Conservation (phyloP, 331 rosid genomes). For the Rosa hybrid region DNA sequence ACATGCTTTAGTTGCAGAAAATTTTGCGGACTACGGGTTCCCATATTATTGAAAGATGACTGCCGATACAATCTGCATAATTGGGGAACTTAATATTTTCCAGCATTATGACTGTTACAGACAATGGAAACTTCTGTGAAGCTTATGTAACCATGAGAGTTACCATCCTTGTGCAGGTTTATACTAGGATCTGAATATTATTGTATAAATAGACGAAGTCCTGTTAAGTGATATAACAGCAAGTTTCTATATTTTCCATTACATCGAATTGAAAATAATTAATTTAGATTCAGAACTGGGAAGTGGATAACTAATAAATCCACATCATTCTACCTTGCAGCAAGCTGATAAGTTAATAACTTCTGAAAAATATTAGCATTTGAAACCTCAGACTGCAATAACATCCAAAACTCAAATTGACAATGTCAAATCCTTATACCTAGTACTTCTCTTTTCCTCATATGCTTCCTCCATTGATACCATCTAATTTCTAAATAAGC, state of each 20-base stretch:
- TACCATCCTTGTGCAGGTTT: slow-evolving; percentile 6
- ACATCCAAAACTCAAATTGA: background rate
- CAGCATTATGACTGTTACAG: slow-evolving; percentile 4
- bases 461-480: background rate
- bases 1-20: slow-evolving; percentile 24
- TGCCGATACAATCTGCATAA: slow-evolving; percentile 2
- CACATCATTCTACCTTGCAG: background rate
- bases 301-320: background rate
- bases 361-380: background rate
- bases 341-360: background rate
- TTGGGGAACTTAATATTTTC: background rate
- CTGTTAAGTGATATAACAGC: background rate
- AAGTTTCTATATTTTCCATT: background rate
- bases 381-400: background rate
- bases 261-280: background rate
- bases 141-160: background rate
- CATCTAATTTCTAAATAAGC: background rate
- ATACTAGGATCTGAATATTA: background rate
- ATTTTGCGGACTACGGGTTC: slow-evolving; percentile 12
- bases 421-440: background rate
- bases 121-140: background rate
- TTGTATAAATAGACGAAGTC: background rate
- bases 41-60: slow-evolving; percentile 11
- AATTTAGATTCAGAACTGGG: background rate
- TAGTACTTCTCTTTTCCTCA: background rate